phyloP scores from a whole-genome alignment of 148 eudicot species.

The Nyssa sinensis region DNA sequence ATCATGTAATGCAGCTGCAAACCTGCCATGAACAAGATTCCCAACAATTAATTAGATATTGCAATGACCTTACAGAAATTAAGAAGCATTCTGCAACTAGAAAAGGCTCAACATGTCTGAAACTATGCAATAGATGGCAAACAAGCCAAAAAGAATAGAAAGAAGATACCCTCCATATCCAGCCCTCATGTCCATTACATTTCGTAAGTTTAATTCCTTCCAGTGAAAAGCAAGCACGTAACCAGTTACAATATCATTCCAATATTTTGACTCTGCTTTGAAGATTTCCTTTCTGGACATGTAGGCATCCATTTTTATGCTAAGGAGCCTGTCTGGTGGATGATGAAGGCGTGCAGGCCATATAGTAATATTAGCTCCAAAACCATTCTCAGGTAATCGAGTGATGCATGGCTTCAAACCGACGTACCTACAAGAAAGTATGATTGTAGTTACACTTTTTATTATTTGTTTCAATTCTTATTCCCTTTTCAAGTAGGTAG shows the following conservation, averaged over 20 bases:
- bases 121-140: background rate
- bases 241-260: conserved; percentile 53
- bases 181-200: conserved; percentile 86
- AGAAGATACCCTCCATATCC: conserved; percentile 69
- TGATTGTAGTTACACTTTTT: background rate
- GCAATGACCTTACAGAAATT: background rate
- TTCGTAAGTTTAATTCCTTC: conserved; percentile 42
- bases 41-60: background rate
- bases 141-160: background rate
- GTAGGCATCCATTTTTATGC: conserved; percentile 67
- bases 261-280: conserved; percentile 64
- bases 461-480: background rate
- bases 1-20: conserved; percentile 64
- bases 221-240: conserved; percentile 47
- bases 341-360: conserved; percentile 77
- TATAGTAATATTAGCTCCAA: conserved; percentile 51
- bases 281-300: conserved; percentile 62
- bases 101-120: background rate
- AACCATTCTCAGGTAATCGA: conserved; percentile 52
- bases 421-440: conserved; percentile 46
- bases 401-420: conserved; percentile 60
- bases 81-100: background rate
- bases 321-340: conserved; percentile 65
- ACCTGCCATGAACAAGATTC: conserved; percentile 38
- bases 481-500: background rate